Base-by-base conservation (phyloP, 2,329 filamentous ascomycete species). In the Colletotrichum sublineola region DNA sequence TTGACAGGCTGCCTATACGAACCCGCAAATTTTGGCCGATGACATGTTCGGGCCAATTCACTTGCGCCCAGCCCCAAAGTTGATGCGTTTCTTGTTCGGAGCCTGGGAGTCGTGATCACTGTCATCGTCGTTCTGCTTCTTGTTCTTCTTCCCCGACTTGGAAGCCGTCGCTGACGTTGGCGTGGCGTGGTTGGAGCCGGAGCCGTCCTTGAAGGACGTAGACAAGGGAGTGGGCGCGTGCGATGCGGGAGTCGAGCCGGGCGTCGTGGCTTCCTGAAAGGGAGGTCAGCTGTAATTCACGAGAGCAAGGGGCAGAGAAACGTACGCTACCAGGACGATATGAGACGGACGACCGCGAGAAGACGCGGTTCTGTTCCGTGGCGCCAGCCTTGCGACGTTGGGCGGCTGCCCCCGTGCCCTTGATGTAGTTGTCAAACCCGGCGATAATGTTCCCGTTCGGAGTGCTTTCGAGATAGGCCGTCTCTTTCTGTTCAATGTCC, bases 391-490 rank as follows among this genome's bases (percentile, higher is more conserved):
- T 89, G 78, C 91, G 89, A 78, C 92, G 86, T 75, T 90, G 86
- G 14, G 91, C 87, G 5, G 88, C 87, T n/a, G 90, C 89, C 11
- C 89, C 88, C 24, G 88, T 89, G 67, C 94, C 95, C 82, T 99
- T 99, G 86, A 97, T 97, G 84, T 98, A 99, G 80, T 95, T 97
- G 82, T 99, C 96, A 82, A 99, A 99, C 31, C 96, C 96, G 61
- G 94, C 95, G 81, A 99, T 96, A 80, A 99, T 98, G 84, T 99
- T 99, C 56, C 96, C 96, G 77, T 87, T 90, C 18, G 91, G 92
- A 5, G 95, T 97, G 78, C 94, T 94, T 81, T 98, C 96, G 63
- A 99, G 90, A 81, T 99, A 99, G 24, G 92, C 88, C 70, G 92
- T 90, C 82, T 99, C 96, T 78, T 94, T 92, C 75, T 92, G 91